phyloP scores from a whole-genome alignment of 495 filamentous ascomycete genomes.

The Aspergillus cristatus region DNA sequence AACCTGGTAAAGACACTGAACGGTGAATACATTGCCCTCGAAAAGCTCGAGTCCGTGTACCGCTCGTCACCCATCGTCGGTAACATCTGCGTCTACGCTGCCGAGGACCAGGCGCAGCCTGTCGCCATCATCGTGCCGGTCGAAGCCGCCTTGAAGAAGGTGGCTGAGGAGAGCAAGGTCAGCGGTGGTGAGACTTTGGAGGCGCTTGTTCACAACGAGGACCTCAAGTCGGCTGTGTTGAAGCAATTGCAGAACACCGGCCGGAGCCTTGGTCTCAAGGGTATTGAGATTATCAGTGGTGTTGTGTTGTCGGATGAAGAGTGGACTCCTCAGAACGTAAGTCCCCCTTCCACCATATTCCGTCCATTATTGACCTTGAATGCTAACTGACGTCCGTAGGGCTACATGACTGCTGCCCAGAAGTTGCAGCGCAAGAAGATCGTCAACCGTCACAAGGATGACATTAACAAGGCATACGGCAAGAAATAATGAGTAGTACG shows the following conservation, averaged over 20 bases:
- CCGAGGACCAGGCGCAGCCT: constrained; percentile 69
- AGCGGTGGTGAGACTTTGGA: constrained; percentile 65
- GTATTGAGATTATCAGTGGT: constrained; percentile 88
- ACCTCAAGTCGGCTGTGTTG: constrained; percentile 68
- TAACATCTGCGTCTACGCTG: constrained; percentile 94
- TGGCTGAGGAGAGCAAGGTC: constrained; percentile 65
- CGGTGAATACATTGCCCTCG: constrained; percentile 96
- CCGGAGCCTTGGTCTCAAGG: constrained; percentile 62
- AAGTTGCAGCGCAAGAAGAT: constrained; percentile 50
- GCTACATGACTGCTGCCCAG: constrained; percentile 46
- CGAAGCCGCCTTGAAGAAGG: constrained; percentile 74
- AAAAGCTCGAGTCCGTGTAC: constrained; percentile 97
- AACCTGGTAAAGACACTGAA: constrained; percentile 93
- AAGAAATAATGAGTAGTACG: constrained; percentile 29
- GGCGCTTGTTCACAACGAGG: constrained; percentile 73
- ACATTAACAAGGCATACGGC: constrained; percentile 41
- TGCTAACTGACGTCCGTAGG: constrained; percentile 24
- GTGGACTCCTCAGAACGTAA: constrained; percentile 94
- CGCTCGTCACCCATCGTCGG: constrained; percentile 73
- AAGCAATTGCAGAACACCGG: constrained; percentile 73
- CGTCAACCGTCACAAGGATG: constrained; percentile 31
- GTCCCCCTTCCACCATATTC: constrained; percentile 24
- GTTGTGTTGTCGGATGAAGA: constrained; percentile 92
- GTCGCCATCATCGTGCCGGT: constrained; percentile 90
- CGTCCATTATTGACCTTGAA: background rate